Evolutionary conservation across 2,329 filamentous ascomycete genomes (phyloP).

Genomic region (Nemania diffusa): DNA sequence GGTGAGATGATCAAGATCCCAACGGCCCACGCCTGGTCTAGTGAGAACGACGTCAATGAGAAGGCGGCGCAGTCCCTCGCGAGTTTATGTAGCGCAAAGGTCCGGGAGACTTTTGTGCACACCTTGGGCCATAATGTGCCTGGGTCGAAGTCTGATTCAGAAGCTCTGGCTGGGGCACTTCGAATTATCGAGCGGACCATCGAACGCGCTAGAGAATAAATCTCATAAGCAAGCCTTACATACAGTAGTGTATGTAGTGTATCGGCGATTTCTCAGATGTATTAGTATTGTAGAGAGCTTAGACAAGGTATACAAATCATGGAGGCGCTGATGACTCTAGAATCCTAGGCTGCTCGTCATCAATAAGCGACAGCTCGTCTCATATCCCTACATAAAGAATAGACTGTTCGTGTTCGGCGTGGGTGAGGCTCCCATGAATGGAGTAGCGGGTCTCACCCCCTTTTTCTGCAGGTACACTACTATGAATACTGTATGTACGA

Average conservation of each 20-base stretch:
- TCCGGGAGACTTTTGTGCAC: constrained; percentile 43
- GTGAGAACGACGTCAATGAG: constrained; percentile 32
- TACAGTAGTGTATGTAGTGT: not conserved
- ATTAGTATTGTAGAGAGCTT: not conserved
- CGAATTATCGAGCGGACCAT: constrained; percentile 46
- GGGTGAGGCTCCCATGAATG: constrained; percentile 1
- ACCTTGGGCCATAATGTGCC: constrained; percentile 45
- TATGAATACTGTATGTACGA: not conserved
- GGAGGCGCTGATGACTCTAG: not conserved
- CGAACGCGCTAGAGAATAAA: constrained; percentile 37
- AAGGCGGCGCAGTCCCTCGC: constrained; percentile 37
- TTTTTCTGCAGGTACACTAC: not conserved
- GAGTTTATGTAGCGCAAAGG: constrained; percentile 39
- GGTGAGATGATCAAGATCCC: constrained; percentile 44
- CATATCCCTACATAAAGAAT: no score
- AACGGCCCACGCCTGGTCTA: constrained; percentile 46
- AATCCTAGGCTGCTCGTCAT: not conserved
- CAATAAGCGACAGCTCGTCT: not conserved
- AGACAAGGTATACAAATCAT: not conserved
- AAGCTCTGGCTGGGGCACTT: constrained; percentile 40
- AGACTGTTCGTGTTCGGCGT: no score
- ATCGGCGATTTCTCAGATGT: not conserved
- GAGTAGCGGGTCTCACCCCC: not conserved
- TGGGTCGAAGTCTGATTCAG: constrained; percentile 41
- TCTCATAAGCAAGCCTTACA: not conserved